Evolutionary conservation across 2,329 filamentous ascomycete species (phyloP), one percentile per base, ranked within the genome.

Genomic region (Parascedosporium putredinis): DNA sequence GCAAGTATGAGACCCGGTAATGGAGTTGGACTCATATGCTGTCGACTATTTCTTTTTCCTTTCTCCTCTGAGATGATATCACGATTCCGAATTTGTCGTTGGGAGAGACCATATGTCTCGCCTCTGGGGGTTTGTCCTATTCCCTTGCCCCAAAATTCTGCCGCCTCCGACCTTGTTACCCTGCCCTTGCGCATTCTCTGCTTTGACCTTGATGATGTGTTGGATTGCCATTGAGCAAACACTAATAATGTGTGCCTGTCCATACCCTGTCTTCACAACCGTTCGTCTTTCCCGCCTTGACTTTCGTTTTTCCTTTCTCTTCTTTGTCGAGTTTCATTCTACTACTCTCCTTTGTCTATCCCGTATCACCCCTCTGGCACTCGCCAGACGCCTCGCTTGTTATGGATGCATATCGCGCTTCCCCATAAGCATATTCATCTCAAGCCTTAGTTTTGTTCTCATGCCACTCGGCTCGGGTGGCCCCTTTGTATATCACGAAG

Each of bases 1-100:
- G 87, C 44, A 86, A 83, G 66, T 95, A 93, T 64, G 79, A 86
- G 58, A 36, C 27, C n/a, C 36, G 36, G 36, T 49, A 38, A 31
- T 14, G n/a, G n/a, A n/a, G n/a, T n/a, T n/a, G n/a, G n/a, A n/a
- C n/a, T n/a, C n/a, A n/a, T n/a, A n/a, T n/a, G n/a, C n/a, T n/a
- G n/a, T n/a, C n/a, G n/a, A n/a, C 27, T 7, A 12, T 31, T 12
- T 31, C 12, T 6, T 12, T 12, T 31, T 7, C 38, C 38, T 42
- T 20, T 20, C 23, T 20, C 12, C 12, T 8, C 23, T 42, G 38
- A 42, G 38, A 42, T 22, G 38, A 42, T 42, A 20, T 42, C 12
- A 42, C 18, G 38, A 42, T 42, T 20, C n/a, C 38, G 23, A 20
- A 42, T 42, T 42, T 42, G 18, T 42, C 23, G 14, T 20, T 20